Base-by-base conservation (phyloP, 177 flowering plant genomes). In the Telopea speciosissima region DNA sequence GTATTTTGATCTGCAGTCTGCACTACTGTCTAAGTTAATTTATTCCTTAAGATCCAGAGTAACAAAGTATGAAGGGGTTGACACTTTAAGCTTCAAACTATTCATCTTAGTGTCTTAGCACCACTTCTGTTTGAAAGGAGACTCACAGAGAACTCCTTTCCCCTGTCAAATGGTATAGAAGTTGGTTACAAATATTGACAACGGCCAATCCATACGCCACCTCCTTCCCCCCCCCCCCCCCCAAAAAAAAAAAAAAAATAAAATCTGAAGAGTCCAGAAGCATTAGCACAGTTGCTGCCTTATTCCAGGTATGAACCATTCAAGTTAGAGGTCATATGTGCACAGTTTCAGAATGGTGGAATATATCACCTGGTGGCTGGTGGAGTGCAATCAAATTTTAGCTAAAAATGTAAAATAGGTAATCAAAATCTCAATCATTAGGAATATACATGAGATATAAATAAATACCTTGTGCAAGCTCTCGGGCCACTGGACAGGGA, bases 401-500 rank as follows among this genome's bases (percentile, higher is more conserved):
- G 40, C 0, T 36, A 49, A 49, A 49, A 49, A 49, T 49, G 3
- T 12, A 49, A 49, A 49, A 2, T 0, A 49, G 54, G 54, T 13
- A 49, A 49, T 49, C 54, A 49, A 49, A 49, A 5, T 12, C 54
- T 49, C 54, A 49, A 49, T 49, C 54, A 49, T 2, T 49, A 49
- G 17, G 54, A 49, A 49, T 17, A 49, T 49, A 12, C 11, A 49
- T 12, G 54, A 70, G 62, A 8, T 17, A 22, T 24, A 63, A 1
- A 52, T 8, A 25, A 45, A 56, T 28, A 94, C 99, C 97, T 94
- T 94, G 68, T 87, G 86, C 81, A 95, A 79, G 85, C 97, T 93
- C 44, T 90, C 87, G 5, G 96, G 98, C 97, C 99, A 93, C 68
- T 70, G 88, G 12, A 93, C 96, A 0, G 98, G 79, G 72, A 91